These are phyloP conservation scores for Ramaria sp. DNA, from an alignment of 768 basidiomycete species.

Conservation along the genomic window DNA sequence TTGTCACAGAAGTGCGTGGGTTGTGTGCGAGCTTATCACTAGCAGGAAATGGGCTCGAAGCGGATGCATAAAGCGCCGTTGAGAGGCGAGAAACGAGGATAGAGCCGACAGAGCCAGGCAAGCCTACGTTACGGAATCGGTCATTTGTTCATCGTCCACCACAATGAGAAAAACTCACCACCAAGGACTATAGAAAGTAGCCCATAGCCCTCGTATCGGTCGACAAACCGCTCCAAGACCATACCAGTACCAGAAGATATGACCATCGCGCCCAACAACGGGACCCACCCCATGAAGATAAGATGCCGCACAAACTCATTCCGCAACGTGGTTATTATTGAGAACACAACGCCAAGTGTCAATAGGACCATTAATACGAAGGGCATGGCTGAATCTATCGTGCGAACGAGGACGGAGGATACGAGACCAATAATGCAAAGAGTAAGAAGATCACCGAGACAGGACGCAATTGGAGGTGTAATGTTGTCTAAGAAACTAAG, in stretches of 20 bases:
- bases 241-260: slow-evolving; percentile 85
- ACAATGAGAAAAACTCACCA: slow-evolving; percentile 33
- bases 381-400: slow-evolving; percentile 56
- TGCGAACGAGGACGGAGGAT: slow-evolving; percentile 60
- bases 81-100: slow-evolving; percentile 88
- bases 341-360: slow-evolving; percentile 36
- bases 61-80: slow-evolving; percentile 70
- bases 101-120: slow-evolving; percentile 84
- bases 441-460: slow-evolving; percentile 87
- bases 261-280: slow-evolving; percentile 82
- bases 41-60: slow-evolving; percentile 11
- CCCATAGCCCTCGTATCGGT: slow-evolving; percentile 78
- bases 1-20: background rate
- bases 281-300: slow-evolving; percentile 79
- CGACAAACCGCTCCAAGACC: slow-evolving; percentile 84
- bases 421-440: slow-evolving; percentile 70
- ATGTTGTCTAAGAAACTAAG: slow-evolving; percentile 64
- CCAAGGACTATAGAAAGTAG: slow-evolving; percentile 82
- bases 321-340: slow-evolving; percentile 44
- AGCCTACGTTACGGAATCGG: slow-evolving; percentile 31
- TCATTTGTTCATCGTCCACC: background rate
- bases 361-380: slow-evolving; percentile 40
- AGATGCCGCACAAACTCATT: slow-evolving; percentile 66
- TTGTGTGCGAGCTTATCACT: background rate
- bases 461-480: slow-evolving; percentile 86